Conservation (phyloP, 75 land plant genomes). For the Cupressus sempervirens region DNA sequence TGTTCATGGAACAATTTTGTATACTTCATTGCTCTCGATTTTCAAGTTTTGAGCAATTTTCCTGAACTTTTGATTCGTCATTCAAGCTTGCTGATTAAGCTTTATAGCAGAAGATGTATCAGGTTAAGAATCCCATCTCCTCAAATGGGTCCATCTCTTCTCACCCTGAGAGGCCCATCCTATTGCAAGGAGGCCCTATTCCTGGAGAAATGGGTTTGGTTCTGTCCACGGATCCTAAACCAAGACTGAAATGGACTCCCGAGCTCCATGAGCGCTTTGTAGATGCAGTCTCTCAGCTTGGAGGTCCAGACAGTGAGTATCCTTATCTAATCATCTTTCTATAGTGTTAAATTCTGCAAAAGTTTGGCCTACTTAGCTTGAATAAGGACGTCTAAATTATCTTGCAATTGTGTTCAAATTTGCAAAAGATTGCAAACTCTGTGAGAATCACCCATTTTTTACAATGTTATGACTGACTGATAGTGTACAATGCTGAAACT, state of each 20-base stretch:
- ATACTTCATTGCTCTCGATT: background rate
- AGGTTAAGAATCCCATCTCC: constrained; percentile 2
- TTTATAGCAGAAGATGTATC: constrained; percentile 15
- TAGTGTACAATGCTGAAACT: constrained; percentile 3
- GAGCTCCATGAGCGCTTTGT: constrained; percentile 71
- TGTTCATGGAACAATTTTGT: background rate
- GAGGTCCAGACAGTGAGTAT: constrained; percentile 77
- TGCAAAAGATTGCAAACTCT: background rate
- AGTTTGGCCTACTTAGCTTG: constrained; percentile 5
- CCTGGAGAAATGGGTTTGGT: constrained; percentile 50
- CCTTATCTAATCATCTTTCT: background rate
- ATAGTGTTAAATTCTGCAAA: too few relatives aligned
- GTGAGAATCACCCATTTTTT: background rate
- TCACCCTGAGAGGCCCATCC: constrained; percentile 42
- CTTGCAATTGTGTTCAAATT: background rate
- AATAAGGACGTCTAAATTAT: constrained; percentile 14
- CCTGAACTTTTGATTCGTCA: background rate
- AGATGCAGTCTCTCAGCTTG: constrained; percentile 72
- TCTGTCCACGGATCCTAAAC: constrained; percentile 75
- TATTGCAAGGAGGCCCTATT: constrained; percentile 33
- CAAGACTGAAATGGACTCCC: constrained; percentile 69
- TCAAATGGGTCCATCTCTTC: constrained; percentile 13
- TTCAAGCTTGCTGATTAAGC: background rate
- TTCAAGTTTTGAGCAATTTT: background rate
- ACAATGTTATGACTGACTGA: background rate